These are phyloP conservation scores for Calamus simplicifolius DNA, from an alignment of 176 grass and related monocot species.

Conservation along the genomic window DNA sequence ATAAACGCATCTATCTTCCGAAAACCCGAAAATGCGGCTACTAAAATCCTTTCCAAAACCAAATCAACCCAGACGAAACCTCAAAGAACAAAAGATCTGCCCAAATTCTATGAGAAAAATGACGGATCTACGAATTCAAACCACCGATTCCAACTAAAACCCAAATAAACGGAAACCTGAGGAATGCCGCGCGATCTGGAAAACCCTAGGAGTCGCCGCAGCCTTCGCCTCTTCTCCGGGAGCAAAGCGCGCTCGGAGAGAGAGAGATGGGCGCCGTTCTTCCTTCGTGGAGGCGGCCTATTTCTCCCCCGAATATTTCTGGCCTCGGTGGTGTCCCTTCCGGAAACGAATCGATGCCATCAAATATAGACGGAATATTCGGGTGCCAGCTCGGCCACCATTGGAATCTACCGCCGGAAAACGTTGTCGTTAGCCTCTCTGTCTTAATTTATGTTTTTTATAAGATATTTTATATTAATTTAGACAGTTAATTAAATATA, in stretches of 20 bases:
- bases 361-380: not conserved
- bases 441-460: no score
- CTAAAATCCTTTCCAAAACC: no score
- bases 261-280: not conserved
- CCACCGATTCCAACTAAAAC: no score
- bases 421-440: no score
- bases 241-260: constrained; percentile 18
- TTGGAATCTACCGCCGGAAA: no score
- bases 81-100: no score
- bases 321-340: constrained; percentile 1
- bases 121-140: not conserved
- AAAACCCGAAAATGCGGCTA: no score
- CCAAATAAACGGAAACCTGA: not conserved
- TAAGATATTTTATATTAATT: no score
- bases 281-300: not conserved
- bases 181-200: not conserved
- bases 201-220: not conserved
- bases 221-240: constrained; percentile 11
- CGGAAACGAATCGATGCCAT: not conserved
- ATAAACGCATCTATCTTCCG: no score
- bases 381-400: constrained; percentile 23
- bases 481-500: no score
- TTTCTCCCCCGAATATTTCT: constrained; percentile 30
- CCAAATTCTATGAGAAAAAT: not conserved
- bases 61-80: no score